These are phyloP conservation scores for Hawksworthiomyces lignivorus DNA, from an alignment of 2,329 filamentous ascomycete species.

Conservation along the genomic window DNA sequence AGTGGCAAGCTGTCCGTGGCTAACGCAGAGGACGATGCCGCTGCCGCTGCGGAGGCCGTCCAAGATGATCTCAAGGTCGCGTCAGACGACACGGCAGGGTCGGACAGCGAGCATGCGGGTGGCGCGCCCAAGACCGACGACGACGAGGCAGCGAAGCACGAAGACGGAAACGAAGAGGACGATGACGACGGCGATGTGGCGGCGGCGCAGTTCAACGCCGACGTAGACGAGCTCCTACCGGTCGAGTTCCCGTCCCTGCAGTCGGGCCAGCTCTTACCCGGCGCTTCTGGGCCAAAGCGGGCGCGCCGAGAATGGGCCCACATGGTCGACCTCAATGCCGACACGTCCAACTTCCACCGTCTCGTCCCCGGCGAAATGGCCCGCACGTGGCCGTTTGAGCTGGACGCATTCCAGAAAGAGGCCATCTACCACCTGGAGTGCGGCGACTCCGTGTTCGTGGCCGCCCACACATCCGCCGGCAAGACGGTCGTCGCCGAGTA, in stretches of 20 bases:
- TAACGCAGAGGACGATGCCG: conserved; percentile 56
- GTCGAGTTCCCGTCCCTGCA: conserved; percentile 90
- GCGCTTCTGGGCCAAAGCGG: conserved; percentile 63
- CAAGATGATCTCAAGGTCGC: conserved; percentile 51
- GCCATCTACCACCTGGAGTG: conserved; percentile 95
- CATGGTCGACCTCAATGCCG: conserved; percentile 91
- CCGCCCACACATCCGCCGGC: conserved; percentile 92
- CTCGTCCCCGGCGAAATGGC: conserved; percentile 88
- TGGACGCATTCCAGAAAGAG: conserved; percentile 98
- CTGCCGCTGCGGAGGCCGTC: conserved; percentile 65
- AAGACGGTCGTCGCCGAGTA: conserved; percentile 99
- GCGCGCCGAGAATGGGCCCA: conserved; percentile 90
- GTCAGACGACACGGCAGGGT: conserved; percentile 24
- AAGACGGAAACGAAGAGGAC: conserved; percentile 30
- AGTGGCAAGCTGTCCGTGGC: conserved; percentile 16
- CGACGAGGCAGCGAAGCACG: conserved; percentile 9
- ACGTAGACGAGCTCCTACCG: conserved; percentile 80
- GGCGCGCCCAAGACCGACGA: conserved; percentile 15
- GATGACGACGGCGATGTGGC: conserved; percentile 24
- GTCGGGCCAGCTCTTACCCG: conserved; percentile 63
- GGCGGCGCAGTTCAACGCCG: conserved; percentile 36
- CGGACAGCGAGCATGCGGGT: conserved; percentile 13
- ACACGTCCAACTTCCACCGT: conserved; percentile 89
- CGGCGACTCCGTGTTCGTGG: conserved; percentile 95
- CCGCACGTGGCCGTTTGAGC: conserved; percentile 89